phyloP scores from a whole-genome alignment of 768 basidiomycete species.

The Lyophyllum decastes region DNA sequence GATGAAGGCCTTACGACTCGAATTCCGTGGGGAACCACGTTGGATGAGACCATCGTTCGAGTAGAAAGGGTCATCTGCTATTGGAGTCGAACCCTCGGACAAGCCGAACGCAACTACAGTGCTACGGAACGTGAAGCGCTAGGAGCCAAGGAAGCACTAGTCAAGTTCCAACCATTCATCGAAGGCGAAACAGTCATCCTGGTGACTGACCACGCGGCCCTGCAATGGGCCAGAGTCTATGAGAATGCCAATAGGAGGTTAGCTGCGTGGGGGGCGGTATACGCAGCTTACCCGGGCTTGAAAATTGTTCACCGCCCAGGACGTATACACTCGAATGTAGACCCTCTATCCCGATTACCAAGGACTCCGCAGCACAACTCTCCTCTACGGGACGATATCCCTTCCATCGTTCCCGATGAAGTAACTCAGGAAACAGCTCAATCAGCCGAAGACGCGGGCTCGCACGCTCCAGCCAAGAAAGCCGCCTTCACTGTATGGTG shows the following conservation, averaged over 20 bases:
- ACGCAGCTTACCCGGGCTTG: slow-evolving; percentile 28
- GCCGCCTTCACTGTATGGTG: slow-evolving; percentile 22
- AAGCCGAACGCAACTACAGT: slow-evolving; percentile 30
- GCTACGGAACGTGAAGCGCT: slow-evolving; percentile 24
- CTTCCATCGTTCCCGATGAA: not conserved
- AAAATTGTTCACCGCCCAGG: slow-evolving; percentile 33
- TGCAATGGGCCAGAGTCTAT: slow-evolving; percentile 24
- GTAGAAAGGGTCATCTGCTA: slow-evolving; percentile 32
- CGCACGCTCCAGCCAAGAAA: slow-evolving; percentile 10
- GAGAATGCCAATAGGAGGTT: slow-evolving; percentile 19
- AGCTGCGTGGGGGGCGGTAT: slow-evolving; percentile 26
- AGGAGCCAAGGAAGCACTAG: slow-evolving; percentile 24
- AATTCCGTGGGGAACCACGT: not conserved
- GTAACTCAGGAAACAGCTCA: not conserved
- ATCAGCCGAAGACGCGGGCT: not conserved
- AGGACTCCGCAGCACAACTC: slow-evolving; percentile 17
- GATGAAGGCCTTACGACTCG: not conserved
- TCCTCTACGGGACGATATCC: slow-evolving; percentile 11
- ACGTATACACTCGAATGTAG: slow-evolving; percentile 32
- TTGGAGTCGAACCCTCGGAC: slow-evolving; percentile 26
- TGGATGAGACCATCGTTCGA: slow-evolving; percentile 26
- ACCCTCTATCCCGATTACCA: slow-evolving; percentile 21
- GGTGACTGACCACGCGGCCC: slow-evolving; percentile 25
- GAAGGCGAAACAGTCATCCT: slow-evolving; percentile 31
- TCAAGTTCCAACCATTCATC: slow-evolving; percentile 35